Percentiles rank a stretch among this genome's conserved stretches.
Evolutionary conservation across 2,329 filamentous ascomycete species (phyloP).

Genomic region (Aureobasidium uvarum): DNA sequence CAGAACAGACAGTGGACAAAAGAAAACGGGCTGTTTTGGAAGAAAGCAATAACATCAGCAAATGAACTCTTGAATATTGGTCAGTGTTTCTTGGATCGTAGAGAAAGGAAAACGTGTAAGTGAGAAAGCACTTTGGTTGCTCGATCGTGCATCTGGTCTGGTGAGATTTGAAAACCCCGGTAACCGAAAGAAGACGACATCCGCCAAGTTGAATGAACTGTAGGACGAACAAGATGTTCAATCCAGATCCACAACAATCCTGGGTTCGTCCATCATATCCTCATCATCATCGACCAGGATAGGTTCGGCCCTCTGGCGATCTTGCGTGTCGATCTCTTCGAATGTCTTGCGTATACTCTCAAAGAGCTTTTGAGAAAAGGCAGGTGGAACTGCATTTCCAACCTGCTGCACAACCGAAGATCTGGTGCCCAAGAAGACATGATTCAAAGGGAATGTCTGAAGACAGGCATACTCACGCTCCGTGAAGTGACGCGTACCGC

Average conservation of each 20-base stretch:
- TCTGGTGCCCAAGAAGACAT: constrained; percentile 53
- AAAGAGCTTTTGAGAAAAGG: constrained; percentile 33
- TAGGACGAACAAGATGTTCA: not conserved
- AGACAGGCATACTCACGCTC: constrained; percentile 65
- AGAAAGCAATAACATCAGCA: not conserved
- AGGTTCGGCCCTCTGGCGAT: not conserved
- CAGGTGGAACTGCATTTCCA: constrained; percentile 74
- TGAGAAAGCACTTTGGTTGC: not conserved
- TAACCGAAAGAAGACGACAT: not conserved
- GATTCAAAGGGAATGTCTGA: constrained; percentile 65
- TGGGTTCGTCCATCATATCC: not conserved
- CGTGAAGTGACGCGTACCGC: constrained; percentile 62
- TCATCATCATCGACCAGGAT: constrained; percentile 13
- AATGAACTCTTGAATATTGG: not conserved
- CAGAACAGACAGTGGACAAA: not conserved
- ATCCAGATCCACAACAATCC: constrained; percentile 5
- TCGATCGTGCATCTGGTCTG: not conserved
- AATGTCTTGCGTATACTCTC: constrained; percentile 21
- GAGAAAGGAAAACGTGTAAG: not conserved
- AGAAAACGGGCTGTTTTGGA: not conserved
- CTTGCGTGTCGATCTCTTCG: constrained; percentile 4
- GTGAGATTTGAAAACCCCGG: not conserved
- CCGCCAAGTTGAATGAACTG: not conserved
- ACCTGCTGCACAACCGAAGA: constrained; percentile 60
- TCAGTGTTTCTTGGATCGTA: not conserved